Conservation (phyloP, 768 basidiomycete species). For the Collybia sordida region DNA sequence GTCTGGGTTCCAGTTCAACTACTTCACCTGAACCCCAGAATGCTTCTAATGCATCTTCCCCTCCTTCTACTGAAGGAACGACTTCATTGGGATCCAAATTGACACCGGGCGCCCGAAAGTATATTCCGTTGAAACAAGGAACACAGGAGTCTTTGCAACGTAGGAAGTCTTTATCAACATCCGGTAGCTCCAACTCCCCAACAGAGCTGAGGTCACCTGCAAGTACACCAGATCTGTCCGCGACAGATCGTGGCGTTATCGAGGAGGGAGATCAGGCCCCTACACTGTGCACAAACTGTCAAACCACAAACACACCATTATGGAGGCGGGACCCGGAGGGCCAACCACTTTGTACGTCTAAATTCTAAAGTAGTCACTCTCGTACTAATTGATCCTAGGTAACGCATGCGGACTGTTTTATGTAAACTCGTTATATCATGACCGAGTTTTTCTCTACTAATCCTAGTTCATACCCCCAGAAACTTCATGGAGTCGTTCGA, state of each 20-base stretch:
- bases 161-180: constrained; percentile 42
- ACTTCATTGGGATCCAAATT: constrained; percentile 20
- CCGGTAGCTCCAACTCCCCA: constrained; percentile 21
- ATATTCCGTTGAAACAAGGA: constrained; percentile 60
- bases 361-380: constrained; percentile 5
- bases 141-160: constrained; percentile 41
- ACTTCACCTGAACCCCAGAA: constrained; percentile 78
- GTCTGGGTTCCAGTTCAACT: constrained; percentile 61
- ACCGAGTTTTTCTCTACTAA: too few relatives aligned
- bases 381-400: constrained; percentile 39
- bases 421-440: constrained; percentile 46
- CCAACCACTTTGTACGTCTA: constrained; percentile 78
- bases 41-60: constrained; percentile 69
- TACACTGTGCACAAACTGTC: constrained; percentile 92
- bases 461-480: constrained; percentile 42
- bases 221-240: constrained; percentile 64
- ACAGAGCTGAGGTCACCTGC: constrained; percentile 52
- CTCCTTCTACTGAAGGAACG: constrained; percentile 61
- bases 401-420: constrained; percentile 94
- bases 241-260: constrained; percentile 38
- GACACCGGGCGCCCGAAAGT: constrained; percentile 50
- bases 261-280: constrained; percentile 73
- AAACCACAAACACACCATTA: constrained; percentile 91
- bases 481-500: constrained; percentile 93
- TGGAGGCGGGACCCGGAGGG: constrained; percentile 94